Evolutionary conservation across 176 grass and related monocot species (phyloP).

Genomic region (Carex parvula): DNA sequence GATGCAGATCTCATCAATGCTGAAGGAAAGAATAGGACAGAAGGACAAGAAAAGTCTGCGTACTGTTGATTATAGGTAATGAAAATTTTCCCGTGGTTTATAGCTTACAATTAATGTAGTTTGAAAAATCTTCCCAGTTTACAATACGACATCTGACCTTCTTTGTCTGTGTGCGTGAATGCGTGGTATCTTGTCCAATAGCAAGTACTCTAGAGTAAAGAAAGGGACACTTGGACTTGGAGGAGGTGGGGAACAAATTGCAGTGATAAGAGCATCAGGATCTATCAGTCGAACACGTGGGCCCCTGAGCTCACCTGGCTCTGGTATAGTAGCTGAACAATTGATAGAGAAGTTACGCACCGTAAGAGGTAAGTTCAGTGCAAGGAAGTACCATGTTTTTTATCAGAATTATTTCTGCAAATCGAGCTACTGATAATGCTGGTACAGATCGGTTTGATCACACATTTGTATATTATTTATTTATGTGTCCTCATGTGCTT

Average conservation of each 20-base stretch:
- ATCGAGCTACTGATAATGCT: background rate
- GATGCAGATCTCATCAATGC: conserved; percentile 71
- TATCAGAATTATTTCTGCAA: background rate
- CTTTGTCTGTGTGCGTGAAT: background rate
- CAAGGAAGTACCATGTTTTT: background rate
- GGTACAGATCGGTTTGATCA: background rate
- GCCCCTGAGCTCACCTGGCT: conserved; percentile 56
- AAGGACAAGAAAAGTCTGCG: conserved; percentile 75
- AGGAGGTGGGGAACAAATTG: conserved; percentile 71
- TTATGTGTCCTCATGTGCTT: background rate
- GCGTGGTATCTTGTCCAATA: conserved; percentile 35
- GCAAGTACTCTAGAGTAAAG: conserved; percentile 84
- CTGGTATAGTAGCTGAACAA: conserved; percentile 83
- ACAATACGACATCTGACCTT: background rate
- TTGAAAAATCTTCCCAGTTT: conserved; percentile 16
- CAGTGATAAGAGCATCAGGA: conserved; percentile 90
- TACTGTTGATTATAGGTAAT: conserved; percentile 77
- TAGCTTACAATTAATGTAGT: background rate
- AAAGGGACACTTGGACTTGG: conserved; percentile 84
- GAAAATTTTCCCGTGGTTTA: conserved; percentile 2
- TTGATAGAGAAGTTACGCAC: conserved; percentile 79
- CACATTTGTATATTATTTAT: background rate
- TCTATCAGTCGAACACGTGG: conserved; percentile 64
- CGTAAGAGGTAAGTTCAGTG: conserved; percentile 69
- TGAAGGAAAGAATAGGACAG: conserved; percentile 87